Base-by-base conservation (phyloP, 2,329 filamentous ascomycete genomes). In the Colletotrichum caudatum region DNA sequence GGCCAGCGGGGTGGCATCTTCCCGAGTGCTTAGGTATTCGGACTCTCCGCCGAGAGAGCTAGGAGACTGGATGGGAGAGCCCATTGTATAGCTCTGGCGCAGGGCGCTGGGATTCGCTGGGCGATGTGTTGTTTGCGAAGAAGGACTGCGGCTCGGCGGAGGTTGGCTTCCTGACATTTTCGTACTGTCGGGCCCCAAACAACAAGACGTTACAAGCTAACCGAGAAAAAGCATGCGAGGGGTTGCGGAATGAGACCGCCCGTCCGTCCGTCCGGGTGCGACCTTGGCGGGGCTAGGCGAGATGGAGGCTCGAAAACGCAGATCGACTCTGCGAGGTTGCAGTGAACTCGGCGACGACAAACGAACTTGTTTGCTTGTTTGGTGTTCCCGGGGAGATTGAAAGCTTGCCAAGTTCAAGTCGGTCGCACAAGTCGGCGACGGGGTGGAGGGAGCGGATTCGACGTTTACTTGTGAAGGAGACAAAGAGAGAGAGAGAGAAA, bases 61-160 rank as follows among this genome's bases (percentile, higher is more conserved):
- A 14, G 69, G 69, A 39, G 69, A 72, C 29, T 64, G 59, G 48
- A 60, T 61, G n/a, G 69, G 69, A 56, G 53, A 68, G 11, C 58
- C 63, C 63, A 72, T 72, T 41, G 76, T 83, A 74, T 84, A 82
- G 77, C 82, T 83, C 72, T 85, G 83, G 37, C 85, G 84, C 57
- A 87, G 80, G 20, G 81, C 78, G 76, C 84, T 86, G 9, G 84
- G 85, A 66, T 84, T 81, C 33, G 78, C 73, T 53, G 60, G 16
- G 85, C 84, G 12, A 79, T 79, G 72, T 85, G 84, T 59, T 80
- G 78, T 44, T 58, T 64, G 62, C 37, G 69, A 71, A 53, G 69
- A 71, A n/a, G 69, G 66, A 29, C 54, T 72, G 61, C 70, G 67
- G 20, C 58, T 66, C 41, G 70, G 70, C n/a, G 66, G 50, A 51